Conservation (phyloP, 345 rosid species). For the Eucalyptus curtisii region DNA sequence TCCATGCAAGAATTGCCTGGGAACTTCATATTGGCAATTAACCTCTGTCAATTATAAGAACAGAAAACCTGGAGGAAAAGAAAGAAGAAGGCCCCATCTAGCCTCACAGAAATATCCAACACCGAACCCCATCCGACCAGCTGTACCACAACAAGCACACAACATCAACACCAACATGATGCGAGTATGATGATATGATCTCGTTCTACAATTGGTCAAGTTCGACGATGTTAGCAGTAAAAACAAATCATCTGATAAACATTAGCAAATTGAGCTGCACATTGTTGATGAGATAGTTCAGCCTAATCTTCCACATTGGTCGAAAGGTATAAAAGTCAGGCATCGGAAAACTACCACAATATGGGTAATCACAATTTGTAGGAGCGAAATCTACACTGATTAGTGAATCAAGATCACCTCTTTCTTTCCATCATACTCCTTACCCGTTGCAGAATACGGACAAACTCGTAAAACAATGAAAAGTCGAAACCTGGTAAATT, state of each 20-base stretch:
- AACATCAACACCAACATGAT: neutral
- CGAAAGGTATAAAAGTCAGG: neutral
- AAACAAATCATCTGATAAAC: neutral
- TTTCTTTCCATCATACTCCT: constrained; percentile 30
- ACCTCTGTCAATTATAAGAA: neutral
- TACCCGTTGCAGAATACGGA: constrained; percentile 55
- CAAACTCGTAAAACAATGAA: constrained; percentile 57
- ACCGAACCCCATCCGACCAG: neutral
- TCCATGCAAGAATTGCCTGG: neutral
- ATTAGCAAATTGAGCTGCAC: neutral
- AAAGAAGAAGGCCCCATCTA: neutral
- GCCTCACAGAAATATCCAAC: neutral
- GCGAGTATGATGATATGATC: neutral
- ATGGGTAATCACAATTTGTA: neutral
- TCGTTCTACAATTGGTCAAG: neutral
- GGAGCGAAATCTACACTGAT: neutral
- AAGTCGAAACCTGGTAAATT: constrained; percentile 33
- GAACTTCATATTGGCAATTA: neutral
- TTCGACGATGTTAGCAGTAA: neutral
- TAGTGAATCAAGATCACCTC: neutral
- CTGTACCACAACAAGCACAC: neutral
- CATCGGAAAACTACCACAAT: neutral
- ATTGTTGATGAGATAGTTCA: neutral
- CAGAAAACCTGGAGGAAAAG: neutral
- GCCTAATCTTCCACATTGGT: neutral